phyloP scores from a whole-genome alignment of 2,329 filamentous ascomycete species.

The Diaporthe eres region DNA sequence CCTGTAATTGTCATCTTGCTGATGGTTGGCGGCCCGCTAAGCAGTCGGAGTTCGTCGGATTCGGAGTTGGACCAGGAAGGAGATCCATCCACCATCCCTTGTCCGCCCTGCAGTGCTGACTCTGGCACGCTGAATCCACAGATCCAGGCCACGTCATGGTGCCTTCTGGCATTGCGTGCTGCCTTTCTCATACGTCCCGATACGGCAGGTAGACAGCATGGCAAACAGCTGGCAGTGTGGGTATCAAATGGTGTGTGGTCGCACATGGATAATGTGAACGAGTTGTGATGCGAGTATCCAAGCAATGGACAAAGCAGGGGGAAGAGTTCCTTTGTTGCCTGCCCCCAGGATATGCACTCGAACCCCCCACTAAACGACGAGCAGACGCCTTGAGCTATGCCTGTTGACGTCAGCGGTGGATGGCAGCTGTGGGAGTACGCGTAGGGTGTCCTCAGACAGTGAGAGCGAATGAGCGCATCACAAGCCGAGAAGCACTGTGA shows the following conservation, averaged over 20 bases:
- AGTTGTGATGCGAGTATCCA: neutral
- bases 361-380: constrained; percentile 14
- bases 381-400: neutral
- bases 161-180: neutral
- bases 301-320: neutral
- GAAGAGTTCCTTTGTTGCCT: neutral
- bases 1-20: neutral
- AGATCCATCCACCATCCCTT: neutral
- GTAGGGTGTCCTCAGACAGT: neutral
- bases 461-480: neutral
- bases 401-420: constrained; percentile 24
- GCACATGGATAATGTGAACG: neutral
- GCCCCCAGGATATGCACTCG: neutral
- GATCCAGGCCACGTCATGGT: constrained; percentile 7
- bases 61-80: constrained; percentile 10
- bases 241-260: neutral
- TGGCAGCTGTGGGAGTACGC: neutral
- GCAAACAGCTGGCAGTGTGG: neutral
- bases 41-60: constrained; percentile 8
- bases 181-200: neutral
- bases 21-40: neutral
- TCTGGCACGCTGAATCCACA: neutral
- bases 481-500: neutral
- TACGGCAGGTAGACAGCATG: neutral
- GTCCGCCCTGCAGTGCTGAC: constrained; percentile 12